Evolutionary conservation across 2,329 filamentous ascomycete genomes (phyloP).

Genomic region (Fonsecaea nubica): DNA sequence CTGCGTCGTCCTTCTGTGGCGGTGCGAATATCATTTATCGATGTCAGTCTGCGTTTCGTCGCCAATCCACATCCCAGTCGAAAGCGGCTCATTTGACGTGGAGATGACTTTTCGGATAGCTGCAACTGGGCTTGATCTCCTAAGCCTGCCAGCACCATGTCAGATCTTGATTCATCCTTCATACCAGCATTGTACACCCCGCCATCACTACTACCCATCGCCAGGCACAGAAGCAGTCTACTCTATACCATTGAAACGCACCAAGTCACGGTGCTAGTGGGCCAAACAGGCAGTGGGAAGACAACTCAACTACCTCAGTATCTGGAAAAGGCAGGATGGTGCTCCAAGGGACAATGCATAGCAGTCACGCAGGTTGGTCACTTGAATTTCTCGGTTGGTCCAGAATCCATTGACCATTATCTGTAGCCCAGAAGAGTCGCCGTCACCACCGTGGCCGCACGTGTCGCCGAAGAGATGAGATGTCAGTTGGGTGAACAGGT

Average conservation of each 20-base stretch:
- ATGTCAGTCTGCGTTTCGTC: not conserved
- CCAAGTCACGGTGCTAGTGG: slow-evolving; percentile 86
- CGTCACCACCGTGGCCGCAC: slow-evolving; percentile 83
- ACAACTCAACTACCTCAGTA: slow-evolving; percentile 96
- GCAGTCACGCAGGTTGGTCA: slow-evolving; percentile 83
- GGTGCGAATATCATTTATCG: slow-evolving; percentile 1
- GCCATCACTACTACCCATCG: slow-evolving; percentile 80
- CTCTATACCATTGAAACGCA: slow-evolving; percentile 86
- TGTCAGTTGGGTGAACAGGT: slow-evolving; percentile 88
- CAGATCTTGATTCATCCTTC: slow-evolving; percentile 46
- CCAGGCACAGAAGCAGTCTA: slow-evolving; percentile 77
- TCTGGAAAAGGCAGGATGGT: slow-evolving; percentile 88
- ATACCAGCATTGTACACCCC: slow-evolving; percentile 90
- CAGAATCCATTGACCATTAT: slow-evolving; percentile 30
- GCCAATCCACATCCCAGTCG: not conserved
- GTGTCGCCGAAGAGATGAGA: slow-evolving; percentile 87
- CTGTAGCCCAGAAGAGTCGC: slow-evolving; percentile 83
- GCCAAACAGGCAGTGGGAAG: slow-evolving; percentile 93
- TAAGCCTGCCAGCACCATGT: slow-evolving; percentile 15
- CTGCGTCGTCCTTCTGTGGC: not conserved
- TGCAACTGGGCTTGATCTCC: not conserved
- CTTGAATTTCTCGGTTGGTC: slow-evolving; percentile 29
- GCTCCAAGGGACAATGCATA: slow-evolving; percentile 78
- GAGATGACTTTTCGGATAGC: not conserved
- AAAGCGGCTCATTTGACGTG: not conserved